Conservation (phyloP, 108 stramenopile genomes). For the Nitzschia sp. region DNA sequence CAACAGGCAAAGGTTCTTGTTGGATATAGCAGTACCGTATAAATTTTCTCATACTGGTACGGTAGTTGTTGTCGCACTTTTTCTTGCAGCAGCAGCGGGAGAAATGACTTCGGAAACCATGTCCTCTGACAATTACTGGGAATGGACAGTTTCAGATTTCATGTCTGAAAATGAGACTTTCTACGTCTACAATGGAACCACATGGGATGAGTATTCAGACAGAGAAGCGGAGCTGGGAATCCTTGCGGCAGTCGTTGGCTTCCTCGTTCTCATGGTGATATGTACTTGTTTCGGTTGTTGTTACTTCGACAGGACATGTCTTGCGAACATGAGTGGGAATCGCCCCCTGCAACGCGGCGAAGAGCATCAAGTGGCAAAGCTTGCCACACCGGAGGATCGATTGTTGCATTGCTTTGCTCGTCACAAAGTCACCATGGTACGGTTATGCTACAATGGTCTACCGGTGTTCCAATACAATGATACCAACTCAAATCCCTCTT, state of each 20-base stretch:
- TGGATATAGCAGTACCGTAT: too few relatives aligned
- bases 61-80: too few relatives aligned
- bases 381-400: constrained; percentile 16
- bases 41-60: too few relatives aligned
- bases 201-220: too few relatives aligned
- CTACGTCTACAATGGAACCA: too few relatives aligned
- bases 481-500: constrained; percentile 17
- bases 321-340: neutral
- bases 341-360: constrained; percentile 3
- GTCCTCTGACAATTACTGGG: too few relatives aligned
- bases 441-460: too few relatives aligned
- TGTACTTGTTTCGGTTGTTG: constrained; percentile 9
- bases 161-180: too few relatives aligned
- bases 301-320: constrained; percentile 11
- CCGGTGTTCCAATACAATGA: constrained; percentile 30
- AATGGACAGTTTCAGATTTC: too few relatives aligned
- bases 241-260: constrained; percentile 45
- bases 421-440: constrained; percentile 42
- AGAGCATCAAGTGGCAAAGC: constrained; percentile 5
- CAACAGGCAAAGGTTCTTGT: too few relatives aligned
- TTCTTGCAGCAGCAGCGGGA: too few relatives aligned
- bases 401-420: constrained; percentile 27
- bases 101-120: too few relatives aligned
- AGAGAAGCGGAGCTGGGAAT: constrained; percentile 25
- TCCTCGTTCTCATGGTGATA: constrained; percentile 18